phyloP scores from a whole-genome alignment of 352 stramenopile genomes.

The Globisporangium spinosum region DNA sequence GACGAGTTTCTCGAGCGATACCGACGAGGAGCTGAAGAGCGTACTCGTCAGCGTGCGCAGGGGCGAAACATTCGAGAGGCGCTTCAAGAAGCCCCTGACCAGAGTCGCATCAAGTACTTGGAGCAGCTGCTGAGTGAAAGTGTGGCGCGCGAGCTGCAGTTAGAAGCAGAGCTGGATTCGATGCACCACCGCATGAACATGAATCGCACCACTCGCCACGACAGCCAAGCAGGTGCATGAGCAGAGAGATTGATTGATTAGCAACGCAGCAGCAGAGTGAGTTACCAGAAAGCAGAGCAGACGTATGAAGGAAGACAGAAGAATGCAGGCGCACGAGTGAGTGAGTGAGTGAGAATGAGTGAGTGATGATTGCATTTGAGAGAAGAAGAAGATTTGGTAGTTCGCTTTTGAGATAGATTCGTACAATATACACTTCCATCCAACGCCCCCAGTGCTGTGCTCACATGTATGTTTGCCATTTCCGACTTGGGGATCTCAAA shows the following conservation, averaged over 20 bases:
- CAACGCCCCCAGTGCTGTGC: not conserved
- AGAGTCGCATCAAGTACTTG: constrained; percentile 86
- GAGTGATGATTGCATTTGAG: constrained; percentile 13
- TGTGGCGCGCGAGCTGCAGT: constrained; percentile 76
- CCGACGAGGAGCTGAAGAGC: constrained; percentile 57
- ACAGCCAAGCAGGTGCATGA: constrained; percentile 15
- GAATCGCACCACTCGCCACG: constrained; percentile 16
- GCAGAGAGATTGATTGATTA: constrained; percentile 18
- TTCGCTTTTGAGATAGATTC: constrained; percentile 15
- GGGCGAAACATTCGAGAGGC: constrained; percentile 76
- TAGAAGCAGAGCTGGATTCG: constrained; percentile 76
- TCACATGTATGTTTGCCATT: not conserved
- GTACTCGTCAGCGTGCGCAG: constrained; percentile 73
- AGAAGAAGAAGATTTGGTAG: constrained; percentile 8
- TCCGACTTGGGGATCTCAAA: not conserved
- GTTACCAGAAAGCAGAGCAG: not conserved
- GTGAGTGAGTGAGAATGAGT: constrained; percentile 1
- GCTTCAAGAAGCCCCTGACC: constrained; percentile 66
- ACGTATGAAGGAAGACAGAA: constrained; percentile 1
- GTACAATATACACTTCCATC: constrained; percentile 16
- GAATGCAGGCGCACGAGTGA: not conserved
- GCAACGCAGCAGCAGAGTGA: not conserved
- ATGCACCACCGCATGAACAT: constrained; percentile 43
- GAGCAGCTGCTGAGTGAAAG: constrained; percentile 83
- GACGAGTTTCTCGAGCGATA: constrained; percentile 53